A percentile compares a stretch with the other conserved stretches of the same genome.
These are phyloP conservation scores for Cordyceps fumosorosea DNA, from an alignment of 2,329 filamentous ascomycete genomes.

Conservation along the genomic window DNA sequence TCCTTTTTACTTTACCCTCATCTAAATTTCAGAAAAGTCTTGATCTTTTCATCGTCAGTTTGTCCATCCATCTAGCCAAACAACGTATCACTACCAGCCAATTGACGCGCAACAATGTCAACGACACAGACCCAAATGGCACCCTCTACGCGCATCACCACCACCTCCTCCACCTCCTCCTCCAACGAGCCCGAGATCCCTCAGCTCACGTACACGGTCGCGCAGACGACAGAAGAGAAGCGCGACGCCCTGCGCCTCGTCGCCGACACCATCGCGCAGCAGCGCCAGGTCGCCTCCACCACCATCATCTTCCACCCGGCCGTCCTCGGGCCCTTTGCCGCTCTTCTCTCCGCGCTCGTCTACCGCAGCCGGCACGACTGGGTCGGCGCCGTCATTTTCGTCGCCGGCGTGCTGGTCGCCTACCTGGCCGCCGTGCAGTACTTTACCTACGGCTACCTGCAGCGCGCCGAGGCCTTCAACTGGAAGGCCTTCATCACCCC, in stretches of 20 bases:
- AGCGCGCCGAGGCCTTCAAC: conserved; percentile 53
- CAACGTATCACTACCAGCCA: neutral
- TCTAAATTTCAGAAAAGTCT: neutral
- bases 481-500: conserved; percentile 52
- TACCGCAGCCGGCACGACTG: conserved; percentile 41
- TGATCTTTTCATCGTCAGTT: neutral
- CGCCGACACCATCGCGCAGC: conserved; percentile 75
- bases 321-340: conserved; percentile 38
- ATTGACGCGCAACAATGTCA: neutral
- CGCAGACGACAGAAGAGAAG: conserved; percentile 50
- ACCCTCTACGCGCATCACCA: neutral
- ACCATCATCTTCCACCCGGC: conserved; percentile 58
- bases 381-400: conserved; percentile 47
- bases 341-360: conserved; percentile 30
- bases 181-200: conserved; percentile 34
- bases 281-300: conserved; percentile 61
- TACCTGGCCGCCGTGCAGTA: conserved; percentile 56
- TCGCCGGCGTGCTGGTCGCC: conserved; percentile 54
- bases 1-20: neutral
- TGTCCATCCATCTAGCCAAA: neutral
- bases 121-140: conserved; percentile 1
- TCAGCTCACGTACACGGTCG: conserved; percentile 52
- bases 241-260: conserved; percentile 64
- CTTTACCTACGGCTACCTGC: conserved; percentile 55
- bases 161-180: neutral